Percentiles rank a stretch among this genome's conserved stretches.
These are phyloP conservation scores for Epichloe sylvatica DNA, from an alignment of 2,329 filamentous ascomycete species.

Conservation along the genomic window DNA sequence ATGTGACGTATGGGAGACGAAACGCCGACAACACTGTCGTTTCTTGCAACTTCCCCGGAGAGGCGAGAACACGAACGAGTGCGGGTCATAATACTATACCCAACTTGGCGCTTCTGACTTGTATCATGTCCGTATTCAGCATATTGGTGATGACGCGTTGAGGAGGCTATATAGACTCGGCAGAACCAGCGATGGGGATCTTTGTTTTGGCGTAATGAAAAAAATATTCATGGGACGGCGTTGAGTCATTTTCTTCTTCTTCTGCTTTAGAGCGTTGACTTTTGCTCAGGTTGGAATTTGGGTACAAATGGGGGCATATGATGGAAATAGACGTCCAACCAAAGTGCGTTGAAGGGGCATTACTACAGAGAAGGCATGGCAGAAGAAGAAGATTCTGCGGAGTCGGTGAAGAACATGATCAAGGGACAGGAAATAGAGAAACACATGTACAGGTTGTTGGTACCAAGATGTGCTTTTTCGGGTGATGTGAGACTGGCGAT, in stretches of 20 bases:
- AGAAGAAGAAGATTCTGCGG: too few relatives aligned
- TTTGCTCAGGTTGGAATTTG: background rate
- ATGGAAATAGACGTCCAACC: too few relatives aligned
- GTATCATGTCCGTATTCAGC: background rate
- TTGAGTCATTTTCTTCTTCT: background rate
- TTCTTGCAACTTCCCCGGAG: slow-evolving; percentile 26
- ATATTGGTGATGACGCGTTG: background rate
- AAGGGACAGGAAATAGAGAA: too few relatives aligned
- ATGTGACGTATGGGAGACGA: slow-evolving; percentile 22
- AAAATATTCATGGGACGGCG: background rate
- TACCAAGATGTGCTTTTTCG: too few relatives aligned
- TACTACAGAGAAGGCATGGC: too few relatives aligned
- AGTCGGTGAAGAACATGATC: too few relatives aligned
- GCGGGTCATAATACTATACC: slow-evolving; percentile 8
- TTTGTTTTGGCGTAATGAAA: background rate
- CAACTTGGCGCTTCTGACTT: slow-evolving; percentile 3
- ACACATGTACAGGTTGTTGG: too few relatives aligned
- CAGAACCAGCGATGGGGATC: background rate
- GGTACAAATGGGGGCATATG: background rate
- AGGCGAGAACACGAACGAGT: slow-evolving; percentile 18
- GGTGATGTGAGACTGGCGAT: too few relatives aligned
- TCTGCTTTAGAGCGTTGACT: background rate
- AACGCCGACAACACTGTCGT: slow-evolving; percentile 12
- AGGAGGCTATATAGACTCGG: background rate
- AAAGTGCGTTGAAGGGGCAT: too few relatives aligned